Evolutionary conservation across 495 filamentous ascomycete genomes (phyloP), one percentile per base, ranked within the genome.

Genomic region (Neurospora sp.): DNA sequence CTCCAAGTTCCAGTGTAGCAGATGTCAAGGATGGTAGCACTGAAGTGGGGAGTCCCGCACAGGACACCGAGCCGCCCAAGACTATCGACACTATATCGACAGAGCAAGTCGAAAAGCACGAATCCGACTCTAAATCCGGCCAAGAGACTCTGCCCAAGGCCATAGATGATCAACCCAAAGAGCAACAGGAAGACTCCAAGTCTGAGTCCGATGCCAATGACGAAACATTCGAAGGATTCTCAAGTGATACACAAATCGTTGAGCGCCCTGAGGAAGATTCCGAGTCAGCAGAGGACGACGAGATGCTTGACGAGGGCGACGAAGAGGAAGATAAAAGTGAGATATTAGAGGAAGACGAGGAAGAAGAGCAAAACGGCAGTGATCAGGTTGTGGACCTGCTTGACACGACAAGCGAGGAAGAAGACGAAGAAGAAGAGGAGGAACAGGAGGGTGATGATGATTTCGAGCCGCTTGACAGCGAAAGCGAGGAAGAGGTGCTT

Each of bases 381-480:
- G 76, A 76, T 20, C 62, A 74, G 1, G 75, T 80, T 11, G 75
- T 78, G 23, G 75, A 77, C 10, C 39, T 46, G 23, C 31, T 38
- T 37, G 11, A 39, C 20, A 72, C 74, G 3, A 72, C 66, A 9
- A 77, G 76, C 18, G 54, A 66, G 31, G 75, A 74, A 39, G 79
- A 76, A 71, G 75, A 77, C 20, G 76, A 78, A n/a, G 76, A 76
- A 35, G 76, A 81, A 3, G 75, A 79, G 23, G 75, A 77, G 14
- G 49, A 54, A 5, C 31, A 27, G 12, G 40, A 42, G 3, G 41
- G 49, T 4, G 40, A 72, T 38, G n/a, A 35, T 23, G 27, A 54
- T 38, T 37, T 72, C 9, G 71, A 60, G 42, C 41, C 38, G 18
- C 8, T 35, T 37, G 40, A 71, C 4, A 42, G 16, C 20, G 70